Conservation (phyloP, 2,329 filamentous ascomycete species). For the Aspergillus brunneoviolaceus region DNA sequence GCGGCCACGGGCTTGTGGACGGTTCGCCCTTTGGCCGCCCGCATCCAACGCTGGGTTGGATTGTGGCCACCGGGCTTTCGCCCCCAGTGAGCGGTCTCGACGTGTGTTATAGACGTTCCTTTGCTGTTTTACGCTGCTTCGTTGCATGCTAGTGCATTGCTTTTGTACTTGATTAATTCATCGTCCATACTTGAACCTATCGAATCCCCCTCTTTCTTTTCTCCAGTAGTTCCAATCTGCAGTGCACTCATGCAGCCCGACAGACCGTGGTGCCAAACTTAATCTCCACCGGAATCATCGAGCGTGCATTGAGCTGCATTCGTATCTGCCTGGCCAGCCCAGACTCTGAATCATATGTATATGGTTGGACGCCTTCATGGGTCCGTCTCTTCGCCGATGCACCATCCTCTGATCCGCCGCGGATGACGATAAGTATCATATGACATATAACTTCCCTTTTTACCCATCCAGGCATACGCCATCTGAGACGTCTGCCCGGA, state of each 20-base stretch:
- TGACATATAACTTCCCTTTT: neutral
- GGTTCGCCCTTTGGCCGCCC: neutral
- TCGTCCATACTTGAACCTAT: neutral
- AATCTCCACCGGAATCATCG: neutral
- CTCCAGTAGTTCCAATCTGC: neutral
- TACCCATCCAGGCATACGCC: neutral
- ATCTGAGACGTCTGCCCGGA: neutral
- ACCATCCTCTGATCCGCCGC: neutral
- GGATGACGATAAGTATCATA: neutral
- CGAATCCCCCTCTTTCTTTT: neutral
- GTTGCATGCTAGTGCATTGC: slow-evolving; percentile 14
- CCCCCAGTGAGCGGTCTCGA: slow-evolving; percentile 14
- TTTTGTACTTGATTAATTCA: neutral
- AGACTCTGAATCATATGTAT: too few species aligned
- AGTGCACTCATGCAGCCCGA: neutral
- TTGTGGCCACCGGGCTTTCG: slow-evolving; percentile 12
- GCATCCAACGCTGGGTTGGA: slow-evolving; percentile 12
- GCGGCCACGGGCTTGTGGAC: slow-evolving; percentile 6
- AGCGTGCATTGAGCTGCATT: neutral
- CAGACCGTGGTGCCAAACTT: neutral
- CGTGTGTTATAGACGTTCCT: slow-evolving; percentile 28
- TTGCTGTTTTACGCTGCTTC: slow-evolving; percentile 16
- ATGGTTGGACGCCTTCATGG: too few species aligned
- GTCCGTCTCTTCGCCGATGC: too few species aligned
- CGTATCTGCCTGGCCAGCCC: neutral